phyloP scores from a whole-genome alignment of 148 eudicot species.

The Dianthus caryophyllus region DNA sequence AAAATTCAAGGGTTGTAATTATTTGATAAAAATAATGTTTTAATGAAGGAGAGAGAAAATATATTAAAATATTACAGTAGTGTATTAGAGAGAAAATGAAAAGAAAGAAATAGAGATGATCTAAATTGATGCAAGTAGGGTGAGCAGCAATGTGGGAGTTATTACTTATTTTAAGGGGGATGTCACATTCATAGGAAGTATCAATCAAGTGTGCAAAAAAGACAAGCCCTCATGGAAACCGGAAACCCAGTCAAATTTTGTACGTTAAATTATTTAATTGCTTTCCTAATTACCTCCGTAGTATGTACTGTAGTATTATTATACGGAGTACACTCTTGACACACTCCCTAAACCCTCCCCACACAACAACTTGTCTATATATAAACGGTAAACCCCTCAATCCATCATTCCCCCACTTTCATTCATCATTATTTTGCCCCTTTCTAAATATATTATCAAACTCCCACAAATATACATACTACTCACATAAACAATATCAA shows the following conservation, averaged over 20 bases:
- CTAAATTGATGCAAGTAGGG: conserved; percentile 14
- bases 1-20: too few species aligned
- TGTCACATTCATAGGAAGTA: too few species aligned
- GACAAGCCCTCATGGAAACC: conserved; percentile 13
- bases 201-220: conserved; percentile 14
- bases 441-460: too few species aligned
- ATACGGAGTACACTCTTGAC: neutral
- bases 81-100: too few species aligned
- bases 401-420: conserved; percentile 12
- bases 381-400: neutral
- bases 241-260: conserved; percentile 3
- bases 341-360: conserved; percentile 10
- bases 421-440: conserved; percentile 6
- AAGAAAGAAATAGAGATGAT: too few species aligned
- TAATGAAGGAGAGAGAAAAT: too few species aligned
- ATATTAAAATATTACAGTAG: too few species aligned
- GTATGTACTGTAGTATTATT: too few species aligned
- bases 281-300: neutral
- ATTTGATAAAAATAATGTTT: too few species aligned
- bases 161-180: too few species aligned
- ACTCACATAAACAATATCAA: neutral
- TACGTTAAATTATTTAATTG: conserved; percentile 15
- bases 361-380: conserved; percentile 9
- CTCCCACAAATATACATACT: too few species aligned
- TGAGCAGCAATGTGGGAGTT: conserved; percentile 30